Evolutionary conservation across 257 asterid genomes (phyloP), one percentile per base, ranked within the genome.

Genomic region (Ehretia macrophylla): DNA sequence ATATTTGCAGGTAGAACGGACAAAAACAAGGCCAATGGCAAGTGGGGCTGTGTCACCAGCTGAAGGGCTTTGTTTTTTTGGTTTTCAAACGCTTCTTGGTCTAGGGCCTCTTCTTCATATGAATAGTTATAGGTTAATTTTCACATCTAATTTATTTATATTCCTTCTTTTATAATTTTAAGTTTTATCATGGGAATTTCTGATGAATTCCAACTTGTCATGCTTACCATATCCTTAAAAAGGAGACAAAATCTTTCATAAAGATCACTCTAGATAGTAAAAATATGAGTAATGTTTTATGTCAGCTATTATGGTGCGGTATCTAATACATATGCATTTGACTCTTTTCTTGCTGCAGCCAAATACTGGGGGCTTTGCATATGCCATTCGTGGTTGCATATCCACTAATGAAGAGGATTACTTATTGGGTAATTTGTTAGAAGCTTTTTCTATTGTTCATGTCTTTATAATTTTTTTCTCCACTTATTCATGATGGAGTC

Each of bases 1-100:
- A n/a, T n/a, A n/a, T 78, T 76, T 83, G 86, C 81, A 91, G 98
- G 96, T 93, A 67, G 91, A 81, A 56, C 82, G 99, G 78, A 89
- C 96, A 58, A 80, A 82, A 81, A 71, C 66, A 73, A 80, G 99
- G 81, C 99, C 99, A 40, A 63, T 93, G 46, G 95, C 97, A 20
- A 86, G 97, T 71, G 99, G 99, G 52, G 80, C 46, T 21, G 56
- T 93, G 56, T 78, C 96, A 54, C 95, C 99, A 10, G 82, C 80
- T 71, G 86, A 81, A 78, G 97, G 97, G 52, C 68, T 81, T 63
- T 77, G 81, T 71, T 89, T 89, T 74, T 94, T 93, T 68, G 96
- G 94, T 35, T 79, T 86, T 57, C 99, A 93, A 68, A 73, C 86
- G 85, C 81, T 85, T 64, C 65, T 93, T 72, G 96, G 97, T 48